These are phyloP conservation scores for Penicillium oxalicum DNA, from an alignment of 2,329 filamentous ascomycete species.

Conservation along the genomic window DNA sequence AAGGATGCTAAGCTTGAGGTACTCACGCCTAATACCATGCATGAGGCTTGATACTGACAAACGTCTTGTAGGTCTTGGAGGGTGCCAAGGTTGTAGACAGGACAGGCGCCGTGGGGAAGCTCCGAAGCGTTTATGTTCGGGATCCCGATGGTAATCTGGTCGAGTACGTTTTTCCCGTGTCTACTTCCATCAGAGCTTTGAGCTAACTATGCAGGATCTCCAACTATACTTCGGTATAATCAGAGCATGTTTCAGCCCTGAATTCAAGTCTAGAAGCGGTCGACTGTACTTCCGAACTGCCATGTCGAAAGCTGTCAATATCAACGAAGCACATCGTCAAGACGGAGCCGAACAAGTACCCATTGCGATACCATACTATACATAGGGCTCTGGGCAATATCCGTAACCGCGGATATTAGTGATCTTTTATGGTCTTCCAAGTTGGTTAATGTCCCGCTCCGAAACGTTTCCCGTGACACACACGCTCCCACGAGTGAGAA, in stretches of 20 bases:
- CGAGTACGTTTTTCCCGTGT: constrained; percentile 44
- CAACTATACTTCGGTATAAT: background rate
- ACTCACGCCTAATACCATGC: rapidly evolving
- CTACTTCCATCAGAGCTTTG: background rate
- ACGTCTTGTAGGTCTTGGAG: constrained; percentile 35
- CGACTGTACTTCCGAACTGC: too few species aligned
- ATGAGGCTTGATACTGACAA: constrained; percentile 6
- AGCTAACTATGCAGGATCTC: background rate
- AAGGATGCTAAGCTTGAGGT: constrained; percentile 44
- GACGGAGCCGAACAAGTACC: too few species aligned
- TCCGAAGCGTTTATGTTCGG: constrained; percentile 55
- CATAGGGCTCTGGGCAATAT: too few species aligned
- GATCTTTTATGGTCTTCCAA: too few species aligned
- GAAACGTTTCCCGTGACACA: too few species aligned
- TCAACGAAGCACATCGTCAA: too few species aligned
- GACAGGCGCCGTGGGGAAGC: constrained; percentile 50
- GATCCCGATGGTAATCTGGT: constrained; percentile 59
- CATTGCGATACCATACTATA: too few species aligned
- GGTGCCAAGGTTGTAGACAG: constrained; percentile 48
- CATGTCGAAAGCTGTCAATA: too few species aligned
- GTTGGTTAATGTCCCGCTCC: too few species aligned
- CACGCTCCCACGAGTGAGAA: too few species aligned
- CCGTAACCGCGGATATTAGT: too few species aligned
- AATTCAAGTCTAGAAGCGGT: background rate
- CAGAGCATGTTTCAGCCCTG: background rate